These are phyloP conservation scores for Populus euphratica DNA, from an alignment of 345 rosid species.

Conservation along the genomic window DNA sequence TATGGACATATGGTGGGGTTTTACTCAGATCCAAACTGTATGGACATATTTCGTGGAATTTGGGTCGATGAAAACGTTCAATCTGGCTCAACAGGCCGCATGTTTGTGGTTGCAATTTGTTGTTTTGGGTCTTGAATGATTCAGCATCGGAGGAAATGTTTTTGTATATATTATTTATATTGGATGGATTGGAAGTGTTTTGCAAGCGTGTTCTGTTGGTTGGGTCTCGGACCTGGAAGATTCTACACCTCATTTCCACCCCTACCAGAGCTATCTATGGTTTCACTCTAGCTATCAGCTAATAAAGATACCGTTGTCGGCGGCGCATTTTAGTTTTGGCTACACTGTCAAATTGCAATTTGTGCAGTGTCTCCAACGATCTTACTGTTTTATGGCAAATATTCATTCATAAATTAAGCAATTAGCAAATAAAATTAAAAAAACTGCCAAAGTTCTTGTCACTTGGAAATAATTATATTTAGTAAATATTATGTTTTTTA, in stretches of 20 bases:
- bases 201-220: not conserved
- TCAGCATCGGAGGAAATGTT: not conserved
- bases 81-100: not conserved
- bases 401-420: not conserved
- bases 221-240: not conserved
- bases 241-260: not conserved
- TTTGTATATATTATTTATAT: constrained; percentile 16
- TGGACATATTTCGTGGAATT: constrained; percentile 17
- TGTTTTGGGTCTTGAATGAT: constrained; percentile 9
- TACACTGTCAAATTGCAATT: not conserved
- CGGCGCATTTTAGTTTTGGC: no score
- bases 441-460: no score
- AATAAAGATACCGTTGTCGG: not conserved
- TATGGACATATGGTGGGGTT: not conserved
- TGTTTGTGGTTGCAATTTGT: constrained; percentile 6
- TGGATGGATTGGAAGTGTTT: not conserved
- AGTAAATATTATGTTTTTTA: no score
- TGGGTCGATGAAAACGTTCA: constrained; percentile 8
- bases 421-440: no score
- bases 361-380: not conserved
- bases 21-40: constrained; percentile 4
- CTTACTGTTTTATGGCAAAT: constrained; percentile 2
- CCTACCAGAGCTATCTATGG: not conserved
- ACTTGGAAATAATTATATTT: no score
- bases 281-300: no score